Conservation (phyloP, 805 yeast species). For the Candida qinlingensis region DNA sequence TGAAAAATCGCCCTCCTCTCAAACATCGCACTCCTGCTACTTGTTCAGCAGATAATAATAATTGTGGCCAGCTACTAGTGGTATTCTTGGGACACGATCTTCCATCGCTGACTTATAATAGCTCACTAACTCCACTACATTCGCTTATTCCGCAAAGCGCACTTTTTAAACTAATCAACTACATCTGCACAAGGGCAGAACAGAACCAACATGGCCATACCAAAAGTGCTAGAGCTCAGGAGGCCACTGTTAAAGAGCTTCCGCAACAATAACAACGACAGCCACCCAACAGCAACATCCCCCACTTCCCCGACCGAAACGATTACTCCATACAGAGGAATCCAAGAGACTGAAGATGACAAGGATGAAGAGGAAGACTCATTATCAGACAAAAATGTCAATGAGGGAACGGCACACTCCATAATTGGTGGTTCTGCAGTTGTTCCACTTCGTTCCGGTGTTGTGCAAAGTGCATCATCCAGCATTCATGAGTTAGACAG, state of each 20-base stretch:
- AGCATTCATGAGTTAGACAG: conserved; percentile 4
- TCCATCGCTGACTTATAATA: too few species aligned
- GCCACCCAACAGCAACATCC: neutral
- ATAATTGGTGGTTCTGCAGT: conserved; percentile 45
- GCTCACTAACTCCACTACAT: neutral
- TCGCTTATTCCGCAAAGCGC: neutral
- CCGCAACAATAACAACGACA: neutral
- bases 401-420: conserved; percentile 9
- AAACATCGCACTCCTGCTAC: too few species aligned
- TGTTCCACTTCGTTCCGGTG: conserved; percentile 7
- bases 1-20: too few species aligned
- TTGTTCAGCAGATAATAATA: too few species aligned
- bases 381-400: neutral
- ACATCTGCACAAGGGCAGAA: neutral
- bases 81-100: too few species aligned
- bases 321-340: neutral
- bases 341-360: neutral
- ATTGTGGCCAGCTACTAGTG: too few species aligned
- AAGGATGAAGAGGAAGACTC: neutral
- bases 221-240: neutral
- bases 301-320: neutral
- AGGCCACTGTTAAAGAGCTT: neutral
- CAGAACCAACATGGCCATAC: neutral
- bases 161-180: too few species aligned
- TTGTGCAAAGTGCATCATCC: neutral